Percentiles rank a stretch among this genome's conserved stretches.
Evolutionary conservation across 805 yeast species (phyloP).

Genomic region (Yarrowia osloensis): DNA sequence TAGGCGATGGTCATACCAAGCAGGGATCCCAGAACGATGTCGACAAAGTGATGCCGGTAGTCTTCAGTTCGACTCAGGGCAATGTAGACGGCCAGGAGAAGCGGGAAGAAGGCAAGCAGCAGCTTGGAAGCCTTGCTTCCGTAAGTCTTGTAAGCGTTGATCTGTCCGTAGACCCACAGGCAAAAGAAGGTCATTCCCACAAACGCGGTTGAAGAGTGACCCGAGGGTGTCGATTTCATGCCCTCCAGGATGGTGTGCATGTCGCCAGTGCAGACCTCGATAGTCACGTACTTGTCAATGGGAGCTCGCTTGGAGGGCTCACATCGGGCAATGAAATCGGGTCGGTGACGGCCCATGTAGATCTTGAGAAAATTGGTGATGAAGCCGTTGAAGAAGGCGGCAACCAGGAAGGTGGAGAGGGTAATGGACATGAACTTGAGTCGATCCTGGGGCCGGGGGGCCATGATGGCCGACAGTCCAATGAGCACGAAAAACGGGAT

Average conservation of each 20-base stretch:
- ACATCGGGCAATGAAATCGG: slow-evolving; percentile 89
- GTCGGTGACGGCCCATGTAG: slow-evolving; percentile 87
- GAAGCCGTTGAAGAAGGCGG: slow-evolving; percentile 50
- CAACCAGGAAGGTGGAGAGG: slow-evolving; percentile 21
- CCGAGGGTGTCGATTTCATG: slow-evolving; percentile 59
- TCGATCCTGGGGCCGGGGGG: slow-evolving; percentile 33
- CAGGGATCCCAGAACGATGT: slow-evolving; percentile 69
- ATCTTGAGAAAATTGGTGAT: slow-evolving; percentile 75
- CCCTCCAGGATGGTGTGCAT: slow-evolving; percentile 49
- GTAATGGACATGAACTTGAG: slow-evolving; percentile 52
- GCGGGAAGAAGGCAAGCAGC: slow-evolving; percentile 36
- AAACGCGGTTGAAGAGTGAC: slow-evolving; percentile 58
- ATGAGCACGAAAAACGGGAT: slow-evolving; percentile 28
- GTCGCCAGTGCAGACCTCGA: slow-evolving; percentile 44
- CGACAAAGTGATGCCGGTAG: slow-evolving; percentile 90
- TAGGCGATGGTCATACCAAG: slow-evolving; percentile 65
- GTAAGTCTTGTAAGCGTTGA: slow-evolving; percentile 21
- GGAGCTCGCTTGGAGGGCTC: slow-evolving; percentile 64
- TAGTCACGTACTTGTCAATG: slow-evolving; percentile 39
- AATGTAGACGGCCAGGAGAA: slow-evolving; percentile 66
- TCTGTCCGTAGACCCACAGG: slow-evolving; percentile 53
- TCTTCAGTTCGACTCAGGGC: slow-evolving; percentile 86
- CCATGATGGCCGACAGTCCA: slow-evolving; percentile 40
- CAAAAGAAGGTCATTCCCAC: slow-evolving; percentile 52
- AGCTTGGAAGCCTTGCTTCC: slow-evolving; percentile 26